Evolutionary conservation across 371 early-diverging fungal species (phyloP).

Genomic region (Catenaria anguillulae): DNA sequence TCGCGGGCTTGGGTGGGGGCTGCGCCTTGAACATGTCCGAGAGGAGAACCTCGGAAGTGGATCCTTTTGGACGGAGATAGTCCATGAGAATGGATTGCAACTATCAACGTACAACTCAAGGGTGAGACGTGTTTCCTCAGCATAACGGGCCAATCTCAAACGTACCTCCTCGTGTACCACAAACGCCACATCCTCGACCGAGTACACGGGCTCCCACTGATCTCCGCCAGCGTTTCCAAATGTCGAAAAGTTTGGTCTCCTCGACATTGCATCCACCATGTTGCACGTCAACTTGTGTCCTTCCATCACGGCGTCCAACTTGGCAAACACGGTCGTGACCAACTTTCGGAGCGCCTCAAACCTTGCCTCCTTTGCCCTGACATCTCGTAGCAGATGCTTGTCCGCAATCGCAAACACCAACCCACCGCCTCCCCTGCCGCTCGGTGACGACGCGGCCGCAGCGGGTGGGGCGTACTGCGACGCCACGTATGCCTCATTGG

Average conservation of each 20-base stretch:
- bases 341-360: not conserved
- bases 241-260: not conserved
- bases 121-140: no score
- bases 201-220: not conserved
- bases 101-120: not conserved
- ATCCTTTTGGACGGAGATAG: not conserved
- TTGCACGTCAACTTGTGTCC: conserved; percentile 1
- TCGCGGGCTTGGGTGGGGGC: not conserved
- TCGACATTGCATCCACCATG: not conserved
- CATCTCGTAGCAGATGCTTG: not conserved
- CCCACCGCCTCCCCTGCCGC: not conserved
- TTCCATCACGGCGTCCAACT: conserved; percentile 2
- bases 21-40: not conserved
- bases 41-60: not conserved
- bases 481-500: not conserved
- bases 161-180: conserved; percentile 3
- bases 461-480: not conserved
- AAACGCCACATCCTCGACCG: not conserved
- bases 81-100: not conserved
- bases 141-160: no score
- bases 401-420: not conserved
- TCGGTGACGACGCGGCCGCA: no score
- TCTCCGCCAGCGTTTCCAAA: not conserved
- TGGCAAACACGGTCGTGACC: not conserved
- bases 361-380: not conserved